These are phyloP conservation scores for Populus tomentosa DNA, from an alignment of 441 rosid species.

Conservation along the genomic window DNA sequence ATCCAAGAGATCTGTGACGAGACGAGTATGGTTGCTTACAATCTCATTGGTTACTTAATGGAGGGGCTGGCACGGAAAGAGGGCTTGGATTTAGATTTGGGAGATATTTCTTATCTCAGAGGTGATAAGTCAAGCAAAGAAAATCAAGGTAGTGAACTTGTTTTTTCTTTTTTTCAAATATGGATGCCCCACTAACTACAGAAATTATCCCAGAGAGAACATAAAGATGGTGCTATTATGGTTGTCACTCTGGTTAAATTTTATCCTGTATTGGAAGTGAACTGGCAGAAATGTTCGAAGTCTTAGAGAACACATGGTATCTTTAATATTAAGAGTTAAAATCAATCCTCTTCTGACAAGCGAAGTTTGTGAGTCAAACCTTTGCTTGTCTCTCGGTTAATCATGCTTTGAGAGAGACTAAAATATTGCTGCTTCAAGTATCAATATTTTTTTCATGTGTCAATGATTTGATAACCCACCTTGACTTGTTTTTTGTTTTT, in stretches of 20 bases:
- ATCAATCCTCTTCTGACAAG: background rate
- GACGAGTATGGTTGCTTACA: constrained; percentile 62
- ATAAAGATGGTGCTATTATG: background rate
- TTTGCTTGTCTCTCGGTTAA: background rate
- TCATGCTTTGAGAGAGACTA: background rate
- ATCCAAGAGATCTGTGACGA: constrained; percentile 75
- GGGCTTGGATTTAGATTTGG: constrained; percentile 35
- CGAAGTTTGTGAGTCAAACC: background rate
- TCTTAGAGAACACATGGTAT: background rate
- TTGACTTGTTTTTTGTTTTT: background rate
- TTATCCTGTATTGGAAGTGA: no score
- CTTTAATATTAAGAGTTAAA: background rate
- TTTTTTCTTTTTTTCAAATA: background rate
- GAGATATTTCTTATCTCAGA: constrained; percentile 45
- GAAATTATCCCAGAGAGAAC: background rate
- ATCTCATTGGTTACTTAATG: constrained; percentile 56
- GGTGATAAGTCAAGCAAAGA: constrained; percentile 33
- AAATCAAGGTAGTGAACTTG: constrained; percentile 36
- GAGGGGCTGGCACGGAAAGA: constrained; percentile 49
- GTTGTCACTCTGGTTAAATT: no score
- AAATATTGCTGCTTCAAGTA: background rate
- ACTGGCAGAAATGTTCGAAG: no score
- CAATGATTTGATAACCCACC: background rate
- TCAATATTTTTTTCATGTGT: background rate
- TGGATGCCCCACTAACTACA: background rate